Base-by-base conservation (phyloP, 495 filamentous ascomycete species). In the Aspergillus sclerotioniger region DNA sequence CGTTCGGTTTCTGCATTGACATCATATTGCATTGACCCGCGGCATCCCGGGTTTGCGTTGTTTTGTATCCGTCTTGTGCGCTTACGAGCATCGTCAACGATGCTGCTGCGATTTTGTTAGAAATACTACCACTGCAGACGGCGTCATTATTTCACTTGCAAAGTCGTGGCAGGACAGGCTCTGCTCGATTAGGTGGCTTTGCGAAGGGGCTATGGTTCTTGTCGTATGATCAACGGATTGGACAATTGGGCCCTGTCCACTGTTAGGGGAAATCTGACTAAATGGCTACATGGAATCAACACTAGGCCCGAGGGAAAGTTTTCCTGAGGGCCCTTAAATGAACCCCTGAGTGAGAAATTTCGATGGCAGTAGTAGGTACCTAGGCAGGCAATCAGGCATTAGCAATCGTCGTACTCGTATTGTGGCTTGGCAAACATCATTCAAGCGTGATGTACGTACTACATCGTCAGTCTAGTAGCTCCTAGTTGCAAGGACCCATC, bases 1-100 rank as follows among this genome's bases (percentile, higher is more conserved):
- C 53, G 41, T 56, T 46, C 8, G 28, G 37, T 43, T 57, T 43
- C 20, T 37, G 44, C 21, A 57, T 57, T 52, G 44, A 31, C 45
- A 25, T 49, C 28, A 29, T 49, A 6, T 49, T 49, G 21, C 20
- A 29, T 29, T 29, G 19, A 8, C n/a, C 46, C 13, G 20, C 20
- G 46, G 19, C 15, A 13, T 25, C 21, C 28, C 28, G 20, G 28
- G 13, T n/a, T n/a, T 9, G 46, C 20, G 19, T 50, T 31, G 47
- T 32, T 50, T 50, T 50, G 47, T 28, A 16, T 50, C 9, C 33
- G 19, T 20, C 33, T 39, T 33, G 16, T 41, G 37, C 37, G 33
- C 33, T 13, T 9, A 35, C 9, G 9, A 35, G 33, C 29, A 54
- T 41, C 33, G 35, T 10, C 19, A 17, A 25, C 47, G 9, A 25